Evolutionary conservation across 257 asterid genomes (phyloP).

Genomic region (Cordia subcordata): DNA sequence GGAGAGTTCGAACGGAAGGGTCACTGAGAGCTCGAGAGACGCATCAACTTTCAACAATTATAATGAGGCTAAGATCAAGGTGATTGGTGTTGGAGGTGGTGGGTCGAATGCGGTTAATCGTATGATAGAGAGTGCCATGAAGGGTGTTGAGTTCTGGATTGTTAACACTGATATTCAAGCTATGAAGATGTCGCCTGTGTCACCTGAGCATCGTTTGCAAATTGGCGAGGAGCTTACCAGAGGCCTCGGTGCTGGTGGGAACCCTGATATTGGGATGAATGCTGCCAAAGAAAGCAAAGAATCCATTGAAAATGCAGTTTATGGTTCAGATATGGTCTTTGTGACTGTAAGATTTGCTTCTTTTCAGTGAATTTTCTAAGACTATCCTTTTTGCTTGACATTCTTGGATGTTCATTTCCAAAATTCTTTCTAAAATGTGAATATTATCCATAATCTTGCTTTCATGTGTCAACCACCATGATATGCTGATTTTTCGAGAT

Average conservation of each 20-base stretch:
- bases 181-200: conserved; percentile 78
- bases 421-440: no score
- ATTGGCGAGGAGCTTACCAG: conserved; percentile 88
- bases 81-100: conserved; percentile 97
- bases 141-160: conserved; percentile 97
- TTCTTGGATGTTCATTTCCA: background rate
- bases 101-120: conserved; percentile 99
- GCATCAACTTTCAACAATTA: conserved; percentile 38
- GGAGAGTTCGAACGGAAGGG: conserved; percentile 44
- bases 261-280: conserved; percentile 86
- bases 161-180: conserved; percentile 95
- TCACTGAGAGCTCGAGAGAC: conserved; percentile 51
- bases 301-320: conserved; percentile 71
- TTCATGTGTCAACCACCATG: no score
- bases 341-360: conserved; percentile 34
- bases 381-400: background rate
- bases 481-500: no score
- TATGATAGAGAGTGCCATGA: conserved; percentile 87
- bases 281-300: conserved; percentile 91
- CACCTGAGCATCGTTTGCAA: conserved; percentile 66
- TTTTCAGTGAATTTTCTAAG: background rate
- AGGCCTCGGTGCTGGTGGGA: conserved; percentile 99
- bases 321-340: conserved; percentile 53
- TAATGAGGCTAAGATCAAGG: conserved; percentile 89
- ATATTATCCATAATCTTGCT: no score